Conservation (phyloP, 768 basidiomycete genomes). For the Termitomyces heimii region DNA sequence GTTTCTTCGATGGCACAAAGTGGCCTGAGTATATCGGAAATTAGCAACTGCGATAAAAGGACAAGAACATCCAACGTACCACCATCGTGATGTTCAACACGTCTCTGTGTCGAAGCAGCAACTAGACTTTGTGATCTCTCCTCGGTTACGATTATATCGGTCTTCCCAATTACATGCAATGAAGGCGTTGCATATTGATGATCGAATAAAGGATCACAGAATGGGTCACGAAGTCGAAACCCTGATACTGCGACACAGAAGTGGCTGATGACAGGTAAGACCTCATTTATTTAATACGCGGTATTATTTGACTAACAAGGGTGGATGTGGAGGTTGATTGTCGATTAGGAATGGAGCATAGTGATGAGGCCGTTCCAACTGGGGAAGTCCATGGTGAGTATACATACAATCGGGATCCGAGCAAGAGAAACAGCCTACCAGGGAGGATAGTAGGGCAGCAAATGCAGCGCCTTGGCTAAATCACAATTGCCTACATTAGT, state of each 20-base stretch:
- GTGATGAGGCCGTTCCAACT: slow-evolving; percentile 36
- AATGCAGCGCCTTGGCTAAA: slow-evolving; percentile 72
- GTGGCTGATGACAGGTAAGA: slow-evolving; percentile 30
- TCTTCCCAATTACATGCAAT: slow-evolving; percentile 72
- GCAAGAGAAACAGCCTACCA: slow-evolving; percentile 39
- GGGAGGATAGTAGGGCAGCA: slow-evolving; percentile 62
- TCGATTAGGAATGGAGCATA: slow-evolving; percentile 59
- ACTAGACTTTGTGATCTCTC: slow-evolving; percentile 61
- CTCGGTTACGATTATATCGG: slow-evolving; percentile 66
- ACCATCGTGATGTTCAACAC: slow-evolving; percentile 75
- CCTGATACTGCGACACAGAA: slow-evolving; percentile 78
- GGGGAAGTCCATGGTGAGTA: background rate
- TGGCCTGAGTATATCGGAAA: slow-evolving; percentile 45
- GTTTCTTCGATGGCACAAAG: slow-evolving; percentile 73
- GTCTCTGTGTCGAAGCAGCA: slow-evolving; percentile 43
- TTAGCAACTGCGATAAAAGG: background rate
- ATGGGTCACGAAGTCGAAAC: slow-evolving; percentile 48
- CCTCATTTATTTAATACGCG: background rate
- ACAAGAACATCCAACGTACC: slow-evolving; percentile 40
- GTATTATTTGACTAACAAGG: slow-evolving; percentile 43
- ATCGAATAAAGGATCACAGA: slow-evolving; percentile 44
- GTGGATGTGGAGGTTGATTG: slow-evolving; percentile 66
- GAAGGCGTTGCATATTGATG: slow-evolving; percentile 62
- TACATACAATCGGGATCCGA: background rate
- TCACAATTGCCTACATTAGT: background rate